Evolutionary conservation across 2,329 filamentous ascomycete genomes (phyloP).

Genomic region (Aspergillus sp.): DNA sequence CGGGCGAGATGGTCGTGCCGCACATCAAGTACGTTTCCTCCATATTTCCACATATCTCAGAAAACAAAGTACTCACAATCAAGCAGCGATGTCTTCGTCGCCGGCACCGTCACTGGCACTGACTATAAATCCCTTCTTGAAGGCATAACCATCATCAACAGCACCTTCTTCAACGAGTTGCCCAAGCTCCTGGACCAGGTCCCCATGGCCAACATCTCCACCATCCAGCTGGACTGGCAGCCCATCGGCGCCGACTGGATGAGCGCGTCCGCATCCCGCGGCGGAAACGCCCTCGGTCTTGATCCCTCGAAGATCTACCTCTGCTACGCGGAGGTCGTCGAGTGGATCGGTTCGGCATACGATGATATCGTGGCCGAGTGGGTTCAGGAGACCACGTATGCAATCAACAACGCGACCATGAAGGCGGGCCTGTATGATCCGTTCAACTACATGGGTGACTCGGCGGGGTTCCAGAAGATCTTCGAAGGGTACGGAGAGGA

Average conservation of each 20-base stretch:
- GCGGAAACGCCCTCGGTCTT: constrained; percentile 29
- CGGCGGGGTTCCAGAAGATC: constrained; percentile 38
- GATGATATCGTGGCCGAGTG: constrained; percentile 32
- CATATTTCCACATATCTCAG: too few relatives aligned
- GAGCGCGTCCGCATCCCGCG: constrained; percentile 22
- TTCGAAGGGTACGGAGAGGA: constrained; percentile 35
- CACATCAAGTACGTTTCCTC: constrained; percentile 32
- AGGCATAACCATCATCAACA: constrained; percentile 41
- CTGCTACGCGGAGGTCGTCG: constrained; percentile 39
- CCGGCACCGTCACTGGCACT: constrained; percentile 38
- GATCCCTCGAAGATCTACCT: constrained; percentile 38
- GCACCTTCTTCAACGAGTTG: constrained; percentile 39
- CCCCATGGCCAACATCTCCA: constrained; percentile 38
- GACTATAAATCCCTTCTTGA: constrained; percentile 33
- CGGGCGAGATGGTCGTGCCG: constrained; percentile 31
- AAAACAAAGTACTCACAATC: background rate
- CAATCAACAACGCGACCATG: constrained; percentile 28
- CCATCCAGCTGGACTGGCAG: constrained; percentile 42
- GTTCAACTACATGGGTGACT: constrained; percentile 38
- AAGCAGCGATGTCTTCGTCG: constrained; percentile 35
- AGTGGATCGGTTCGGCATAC: constrained; percentile 31
- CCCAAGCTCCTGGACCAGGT: constrained; percentile 37
- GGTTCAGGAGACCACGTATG: constrained; percentile 31
- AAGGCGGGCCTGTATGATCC: constrained; percentile 26
- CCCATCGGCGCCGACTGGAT: constrained; percentile 41